Percentiles rank a stretch among this genome's conserved stretches.
phyloP scores from a whole-genome alignment of 768 basidiomycete species.

The Grammothele lineata region DNA sequence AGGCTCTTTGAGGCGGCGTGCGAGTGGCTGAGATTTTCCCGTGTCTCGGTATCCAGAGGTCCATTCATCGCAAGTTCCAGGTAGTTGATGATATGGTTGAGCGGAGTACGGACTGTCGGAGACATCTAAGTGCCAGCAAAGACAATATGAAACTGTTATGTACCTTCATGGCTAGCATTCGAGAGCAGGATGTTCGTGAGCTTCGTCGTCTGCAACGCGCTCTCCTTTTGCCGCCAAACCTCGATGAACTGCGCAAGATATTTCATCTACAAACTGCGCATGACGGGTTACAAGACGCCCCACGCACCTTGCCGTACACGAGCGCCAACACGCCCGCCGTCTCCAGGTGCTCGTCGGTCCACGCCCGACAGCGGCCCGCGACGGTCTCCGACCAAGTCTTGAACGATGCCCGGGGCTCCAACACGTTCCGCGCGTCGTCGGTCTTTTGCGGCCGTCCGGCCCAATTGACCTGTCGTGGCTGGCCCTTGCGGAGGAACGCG shows the following conservation, averaged over 20 bases:
- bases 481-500: constrained; percentile 73
- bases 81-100: constrained; percentile 86
- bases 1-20: constrained; percentile 78
- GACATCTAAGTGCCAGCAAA: neutral
- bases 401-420: constrained; percentile 80
- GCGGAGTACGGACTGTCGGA: constrained; percentile 58
- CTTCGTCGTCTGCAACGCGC: constrained; percentile 64
- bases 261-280: neutral
- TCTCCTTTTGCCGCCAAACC: constrained; percentile 82
- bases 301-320: constrained; percentile 67
- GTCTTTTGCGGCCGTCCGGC: constrained; percentile 68
- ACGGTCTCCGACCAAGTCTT: constrained; percentile 76
- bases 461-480: constrained; percentile 68
- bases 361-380: constrained; percentile 59
- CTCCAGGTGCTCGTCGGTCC: constrained; percentile 82
- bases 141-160: neutral
- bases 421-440: constrained; percentile 28
- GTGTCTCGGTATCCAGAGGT: constrained; percentile 64
- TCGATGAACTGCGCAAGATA: constrained; percentile 62
- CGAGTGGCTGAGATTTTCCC: constrained; percentile 67
- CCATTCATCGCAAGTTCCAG: constrained; percentile 80
- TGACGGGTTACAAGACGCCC: neutral
- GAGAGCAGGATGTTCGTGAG: constrained; percentile 70
- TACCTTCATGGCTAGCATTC: constrained; percentile 82
- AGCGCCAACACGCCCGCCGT: constrained; percentile 76